Evolutionary conservation across 371 early-diverging fungal genomes (phyloP), one percentile per base, ranked within the genome.

Genomic region (Circinella minor): DNA sequence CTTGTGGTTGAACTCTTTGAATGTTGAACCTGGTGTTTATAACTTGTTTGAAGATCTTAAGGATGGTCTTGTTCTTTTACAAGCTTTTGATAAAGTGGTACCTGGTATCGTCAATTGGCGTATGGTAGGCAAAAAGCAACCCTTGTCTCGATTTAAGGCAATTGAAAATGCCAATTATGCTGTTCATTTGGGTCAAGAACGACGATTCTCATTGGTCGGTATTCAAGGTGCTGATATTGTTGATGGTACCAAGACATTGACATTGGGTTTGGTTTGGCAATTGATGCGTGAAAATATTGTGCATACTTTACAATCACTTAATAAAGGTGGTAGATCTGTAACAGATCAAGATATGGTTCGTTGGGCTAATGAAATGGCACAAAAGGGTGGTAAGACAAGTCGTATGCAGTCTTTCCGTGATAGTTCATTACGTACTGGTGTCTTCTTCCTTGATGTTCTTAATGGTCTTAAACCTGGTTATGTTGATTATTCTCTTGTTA

Each of bases 161-260:
- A 93, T 98, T 36, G 98, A 98, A 81, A 98, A 98, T 82, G 93
- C 94, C 69, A 98, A 98, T 80, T 94, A 94, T 76, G 93, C 89
- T 18, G 92, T 98, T 13, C 87, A 87, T 39, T 79, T 98, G 36
- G 96, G 98, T 67, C 95, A 96, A 81, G 86, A 86, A 54, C 79
- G 93, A 55, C 86, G 87, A 47, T 98, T 96, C 81, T 92, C 97
- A 9, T 86, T 98, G 46, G 98, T 98, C 34, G 96, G 95, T 60
- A 96, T 98, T 74, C 96, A 96, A 79, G 98, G 98, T 34, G 89
- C 95, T 8, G 98, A 98, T 80, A 91, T 98, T 71, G 91, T 91
- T 17, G 98, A 98, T 70, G 98, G 96, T 39, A 87, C 84, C 67
- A 93, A 91, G 51, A 96, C 92, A 8, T 83, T 98, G 57, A 96